Percentiles rank a stretch among this genome's conserved stretches.
Evolutionary conservation across 129 eudicot species (phyloP).

Genomic region (Flaveria ramosissima): DNA sequence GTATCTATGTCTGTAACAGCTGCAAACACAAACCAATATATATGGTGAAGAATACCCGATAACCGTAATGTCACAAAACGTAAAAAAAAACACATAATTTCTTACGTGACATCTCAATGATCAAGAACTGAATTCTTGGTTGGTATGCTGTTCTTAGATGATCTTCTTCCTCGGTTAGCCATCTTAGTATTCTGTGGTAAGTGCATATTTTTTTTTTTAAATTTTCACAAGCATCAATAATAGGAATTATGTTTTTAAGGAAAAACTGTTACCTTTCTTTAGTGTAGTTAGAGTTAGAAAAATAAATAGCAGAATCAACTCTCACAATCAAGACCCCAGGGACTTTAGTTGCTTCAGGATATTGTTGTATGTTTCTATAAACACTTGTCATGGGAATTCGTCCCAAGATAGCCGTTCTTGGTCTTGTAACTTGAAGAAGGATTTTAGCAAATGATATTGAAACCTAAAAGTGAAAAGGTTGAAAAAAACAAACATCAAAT

Average conservation of each 20-base stretch:
- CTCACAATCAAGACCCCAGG: slow-evolving; percentile 67
- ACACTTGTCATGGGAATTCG: slow-evolving; percentile 70
- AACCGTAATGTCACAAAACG: neutral
- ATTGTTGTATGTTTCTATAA: slow-evolving; percentile 73
- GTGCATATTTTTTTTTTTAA: neutral
- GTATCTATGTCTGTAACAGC: slow-evolving; percentile 85
- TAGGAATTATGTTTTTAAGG: neutral
- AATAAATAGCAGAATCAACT: slow-evolving; percentile 84
- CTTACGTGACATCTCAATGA: slow-evolving; percentile 94
- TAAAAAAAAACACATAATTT: neutral
- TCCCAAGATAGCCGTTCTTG: slow-evolving; percentile 74
- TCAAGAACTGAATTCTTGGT: slow-evolving; percentile 60
- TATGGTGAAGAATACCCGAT: slow-evolving; percentile 3
- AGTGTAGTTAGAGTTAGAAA: slow-evolving; percentile 76
- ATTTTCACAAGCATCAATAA: neutral
- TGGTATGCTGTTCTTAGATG: slow-evolving; percentile 40
- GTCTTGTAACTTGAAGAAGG: slow-evolving; percentile 85
- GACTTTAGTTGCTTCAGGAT: slow-evolving; percentile 69
- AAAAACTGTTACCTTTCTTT: slow-evolving; percentile 63
- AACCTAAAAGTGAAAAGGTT: slow-evolving; percentile 43
- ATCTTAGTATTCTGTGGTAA: slow-evolving; percentile 66
- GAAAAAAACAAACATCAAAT: neutral
- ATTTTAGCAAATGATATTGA: slow-evolving; percentile 75
- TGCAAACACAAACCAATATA: slow-evolving; percentile 29
- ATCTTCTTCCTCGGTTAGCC: slow-evolving; percentile 77